Percentiles rank a stretch among this genome's conserved stretches.
Evolutionary conservation across 257 asterid species (phyloP).

Genomic region (Rehmannia glutinosa): DNA sequence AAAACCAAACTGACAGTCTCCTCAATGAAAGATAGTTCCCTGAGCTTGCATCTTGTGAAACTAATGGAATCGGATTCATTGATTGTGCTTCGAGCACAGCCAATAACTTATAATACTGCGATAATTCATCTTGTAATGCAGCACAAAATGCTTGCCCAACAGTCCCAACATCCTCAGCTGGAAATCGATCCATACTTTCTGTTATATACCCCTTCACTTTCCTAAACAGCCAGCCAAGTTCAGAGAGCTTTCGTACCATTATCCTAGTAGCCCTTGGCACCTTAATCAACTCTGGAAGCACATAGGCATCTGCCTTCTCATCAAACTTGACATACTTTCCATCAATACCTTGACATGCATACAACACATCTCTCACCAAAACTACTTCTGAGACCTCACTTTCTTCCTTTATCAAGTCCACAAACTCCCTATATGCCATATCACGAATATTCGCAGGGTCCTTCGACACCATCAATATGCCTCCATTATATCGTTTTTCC

Average conservation of each 20-base stretch:
- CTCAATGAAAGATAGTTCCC: slow-evolving; percentile 85
- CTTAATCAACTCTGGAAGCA: slow-evolving; percentile 57
- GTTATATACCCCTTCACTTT: slow-evolving; percentile 74
- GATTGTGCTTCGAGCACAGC: slow-evolving; percentile 96
- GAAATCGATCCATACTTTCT: slow-evolving; percentile 64
- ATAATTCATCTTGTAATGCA: slow-evolving; percentile 91
- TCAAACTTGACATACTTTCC: slow-evolving; percentile 80
- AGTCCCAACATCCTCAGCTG: slow-evolving; percentile 90
- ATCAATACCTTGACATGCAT: slow-evolving; percentile 95
- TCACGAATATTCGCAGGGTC: slow-evolving; percentile 84
- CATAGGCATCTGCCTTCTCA: slow-evolving; percentile 59
- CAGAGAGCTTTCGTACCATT: slow-evolving; percentile 80
- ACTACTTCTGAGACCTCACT: slow-evolving; percentile 80
- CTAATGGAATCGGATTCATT: slow-evolving; percentile 92
- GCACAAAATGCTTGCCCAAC: slow-evolving; percentile 99
- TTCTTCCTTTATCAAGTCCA: slow-evolving; percentile 68
- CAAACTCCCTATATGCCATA: slow-evolving; percentile 76
- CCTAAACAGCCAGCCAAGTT: slow-evolving; percentile 93
- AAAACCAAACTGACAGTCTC: slow-evolving; percentile 92
- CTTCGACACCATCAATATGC: slow-evolving; percentile 71
- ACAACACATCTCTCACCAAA: slow-evolving; percentile 89
- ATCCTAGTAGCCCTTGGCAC: slow-evolving; percentile 65
- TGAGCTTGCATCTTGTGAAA: slow-evolving; percentile 52
- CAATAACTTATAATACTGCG: slow-evolving; percentile 75
- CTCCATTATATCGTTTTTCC: slow-evolving; percentile 65